Conservation (phyloP, 129 eudicot genomes). For the Tagetes patula region DNA sequence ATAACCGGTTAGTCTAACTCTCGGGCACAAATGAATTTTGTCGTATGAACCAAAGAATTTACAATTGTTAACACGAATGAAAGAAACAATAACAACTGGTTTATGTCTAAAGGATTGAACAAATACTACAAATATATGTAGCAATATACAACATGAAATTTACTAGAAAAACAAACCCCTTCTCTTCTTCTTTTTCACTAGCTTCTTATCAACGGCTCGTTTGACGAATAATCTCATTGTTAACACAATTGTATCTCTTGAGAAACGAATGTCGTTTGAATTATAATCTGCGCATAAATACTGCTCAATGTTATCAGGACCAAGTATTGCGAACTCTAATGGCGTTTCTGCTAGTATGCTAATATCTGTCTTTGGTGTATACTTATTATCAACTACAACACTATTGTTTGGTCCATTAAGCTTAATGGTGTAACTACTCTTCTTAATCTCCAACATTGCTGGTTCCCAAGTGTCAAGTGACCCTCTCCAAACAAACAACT, state of each 20-base stretch:
- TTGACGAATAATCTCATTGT: slow-evolving; percentile 39
- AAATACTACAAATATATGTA: not conserved
- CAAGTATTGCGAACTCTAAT: slow-evolving; percentile 36
- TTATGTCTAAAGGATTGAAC: not conserved
- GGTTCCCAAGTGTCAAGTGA: slow-evolving; percentile 37
- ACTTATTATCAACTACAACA: slow-evolving; percentile 37
- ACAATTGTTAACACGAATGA: not conserved
- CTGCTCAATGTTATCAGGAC: slow-evolving; percentile 26
- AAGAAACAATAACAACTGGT: not conserved
- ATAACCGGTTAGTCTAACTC: not conserved
- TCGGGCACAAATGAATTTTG: too few relatives aligned
- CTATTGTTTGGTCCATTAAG: slow-evolving; percentile 20
- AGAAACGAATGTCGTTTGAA: slow-evolving; percentile 24
- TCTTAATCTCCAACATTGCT: slow-evolving; percentile 34
- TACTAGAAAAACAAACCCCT: slow-evolving; percentile 40
- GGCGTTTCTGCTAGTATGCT: slow-evolving; percentile 30
- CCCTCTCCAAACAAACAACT: slow-evolving; percentile 29
- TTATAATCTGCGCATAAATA: slow-evolving; percentile 30
- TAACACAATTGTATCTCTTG: slow-evolving; percentile 44
- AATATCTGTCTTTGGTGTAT: slow-evolving; percentile 20
- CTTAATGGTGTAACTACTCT: slow-evolving; percentile 33
- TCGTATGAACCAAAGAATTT: too few relatives aligned
- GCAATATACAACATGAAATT: slow-evolving; percentile 6
- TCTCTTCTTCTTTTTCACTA: slow-evolving; percentile 37
- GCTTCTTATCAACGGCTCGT: slow-evolving; percentile 39